Evolutionary conservation across 331 rosid species (phyloP).

Genomic region (Dryas integrifolia): DNA sequence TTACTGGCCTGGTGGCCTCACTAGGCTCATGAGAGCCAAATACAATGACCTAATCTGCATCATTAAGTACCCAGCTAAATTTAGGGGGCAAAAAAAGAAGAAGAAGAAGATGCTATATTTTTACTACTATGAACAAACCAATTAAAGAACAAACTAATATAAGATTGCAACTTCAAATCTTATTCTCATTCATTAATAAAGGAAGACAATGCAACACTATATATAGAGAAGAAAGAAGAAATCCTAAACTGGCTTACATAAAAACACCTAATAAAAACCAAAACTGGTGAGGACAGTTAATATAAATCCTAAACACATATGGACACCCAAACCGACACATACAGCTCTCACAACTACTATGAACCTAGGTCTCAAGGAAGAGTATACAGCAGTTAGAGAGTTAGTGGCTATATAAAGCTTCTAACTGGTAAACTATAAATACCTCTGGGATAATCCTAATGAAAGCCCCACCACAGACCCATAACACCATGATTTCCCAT

Average conservation of each 20-base stretch:
- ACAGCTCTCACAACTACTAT: no score
- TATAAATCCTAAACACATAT: no score
- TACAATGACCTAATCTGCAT: neutral
- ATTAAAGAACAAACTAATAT: no score
- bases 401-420: neutral
- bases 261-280: no score
- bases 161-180: no score
- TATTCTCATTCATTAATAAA: neutral
- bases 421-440: neutral
- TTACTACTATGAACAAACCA: no score
- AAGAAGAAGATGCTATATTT: neutral
- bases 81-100: neutral
- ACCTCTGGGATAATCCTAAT: no score
- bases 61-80: neutral
- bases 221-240: no score
- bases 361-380: neutral
- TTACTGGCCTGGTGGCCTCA: neutral
- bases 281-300: no score
- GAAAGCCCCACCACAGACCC: neutral
- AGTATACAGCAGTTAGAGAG: neutral
- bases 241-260: no score
- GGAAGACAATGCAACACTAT: neutral
- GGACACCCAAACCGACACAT: no score
- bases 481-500: neutral
- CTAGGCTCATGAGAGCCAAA: neutral